Evolutionary conservation across 257 asterid species (phyloP).

Genomic region (Penstemon eatonii): DNA sequence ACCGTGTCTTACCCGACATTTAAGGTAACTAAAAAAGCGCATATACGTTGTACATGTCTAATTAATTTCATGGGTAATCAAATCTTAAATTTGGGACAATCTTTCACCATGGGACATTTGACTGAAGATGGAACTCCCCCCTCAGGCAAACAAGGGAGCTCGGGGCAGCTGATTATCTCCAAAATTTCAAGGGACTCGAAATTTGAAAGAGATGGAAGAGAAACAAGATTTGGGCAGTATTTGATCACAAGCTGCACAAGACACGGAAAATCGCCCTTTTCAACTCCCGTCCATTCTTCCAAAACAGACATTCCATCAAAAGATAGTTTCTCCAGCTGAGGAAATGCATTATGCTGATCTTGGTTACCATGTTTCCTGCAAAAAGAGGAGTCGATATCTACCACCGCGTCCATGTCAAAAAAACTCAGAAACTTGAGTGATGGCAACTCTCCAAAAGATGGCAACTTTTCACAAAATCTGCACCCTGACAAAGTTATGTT

Average conservation of each 20-base stretch:
- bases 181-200: constrained; percentile 19
- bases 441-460: constrained; percentile 36
- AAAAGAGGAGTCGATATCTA: constrained; percentile 15
- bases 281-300: constrained; percentile 24
- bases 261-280: constrained; percentile 23
- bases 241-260: constrained; percentile 14
- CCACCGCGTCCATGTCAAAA: constrained; percentile 19
- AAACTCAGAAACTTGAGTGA: constrained; percentile 27
- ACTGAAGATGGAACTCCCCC: constrained; percentile 12
- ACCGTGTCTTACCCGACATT: no score
- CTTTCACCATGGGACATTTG: constrained; percentile 11
- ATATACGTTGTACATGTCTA: no score
- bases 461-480: constrained; percentile 23
- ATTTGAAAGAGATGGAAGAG: constrained; percentile 22
- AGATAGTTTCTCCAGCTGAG: constrained; percentile 29
- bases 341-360: constrained; percentile 15
- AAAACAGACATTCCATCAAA: constrained; percentile 30
- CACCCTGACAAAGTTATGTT: constrained; percentile 28
- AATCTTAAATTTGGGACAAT: constrained; percentile 1
- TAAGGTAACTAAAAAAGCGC: no score
- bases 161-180: constrained; percentile 24
- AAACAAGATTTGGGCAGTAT: constrained; percentile 26
- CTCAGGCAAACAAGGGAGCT: constrained; percentile 23
- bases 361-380: constrained; percentile 3
- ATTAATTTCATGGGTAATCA: not conserved